Conservation (phyloP, 805 yeast species). For the Candida sithepensis region DNA sequence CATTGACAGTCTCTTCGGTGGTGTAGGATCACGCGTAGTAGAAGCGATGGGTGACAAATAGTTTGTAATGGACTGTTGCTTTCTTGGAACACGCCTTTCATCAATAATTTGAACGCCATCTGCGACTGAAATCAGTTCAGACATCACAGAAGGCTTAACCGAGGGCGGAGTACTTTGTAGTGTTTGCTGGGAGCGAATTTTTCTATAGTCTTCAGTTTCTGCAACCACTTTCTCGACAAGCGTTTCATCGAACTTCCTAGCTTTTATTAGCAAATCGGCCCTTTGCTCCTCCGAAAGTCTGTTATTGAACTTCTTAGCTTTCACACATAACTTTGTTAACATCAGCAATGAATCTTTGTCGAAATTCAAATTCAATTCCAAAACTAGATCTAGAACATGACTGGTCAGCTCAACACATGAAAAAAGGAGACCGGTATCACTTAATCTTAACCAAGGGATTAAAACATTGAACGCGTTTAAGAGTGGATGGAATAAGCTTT, state of each 20-base stretch:
- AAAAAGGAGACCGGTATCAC: conserved; percentile 68
- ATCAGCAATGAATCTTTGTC: conserved; percentile 53
- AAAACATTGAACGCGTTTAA: conserved; percentile 63
- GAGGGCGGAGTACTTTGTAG: not conserved
- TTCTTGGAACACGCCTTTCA: conserved; percentile 2
- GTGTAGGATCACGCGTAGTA: conserved; percentile 7
- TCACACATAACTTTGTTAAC: conserved; percentile 58
- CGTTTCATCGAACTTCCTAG: conserved; percentile 48
- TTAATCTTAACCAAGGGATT: conserved; percentile 77
- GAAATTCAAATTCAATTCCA: conserved; percentile 47
- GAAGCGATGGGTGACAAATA: conserved; percentile 5
- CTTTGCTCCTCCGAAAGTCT: conserved; percentile 67
- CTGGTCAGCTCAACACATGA: conserved; percentile 72
- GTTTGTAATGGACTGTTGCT: conserved; percentile 13
- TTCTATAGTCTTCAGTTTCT: conserved; percentile 37
- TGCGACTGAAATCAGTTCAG: not conserved
- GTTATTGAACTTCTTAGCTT: conserved; percentile 64
- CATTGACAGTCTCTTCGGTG: conserved; percentile 23
- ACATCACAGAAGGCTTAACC: not conserved
- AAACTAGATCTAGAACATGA: conserved; percentile 61
- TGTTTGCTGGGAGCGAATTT: conserved; percentile 1
- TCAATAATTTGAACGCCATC: conserved; percentile 1
- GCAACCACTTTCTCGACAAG: conserved; percentile 51
- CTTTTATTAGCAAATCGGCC: conserved; percentile 56
- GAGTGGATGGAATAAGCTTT: conserved; percentile 45